phyloP scores from a whole-genome alignment of 805 yeast genomes.

The Candida multigemmis region DNA sequence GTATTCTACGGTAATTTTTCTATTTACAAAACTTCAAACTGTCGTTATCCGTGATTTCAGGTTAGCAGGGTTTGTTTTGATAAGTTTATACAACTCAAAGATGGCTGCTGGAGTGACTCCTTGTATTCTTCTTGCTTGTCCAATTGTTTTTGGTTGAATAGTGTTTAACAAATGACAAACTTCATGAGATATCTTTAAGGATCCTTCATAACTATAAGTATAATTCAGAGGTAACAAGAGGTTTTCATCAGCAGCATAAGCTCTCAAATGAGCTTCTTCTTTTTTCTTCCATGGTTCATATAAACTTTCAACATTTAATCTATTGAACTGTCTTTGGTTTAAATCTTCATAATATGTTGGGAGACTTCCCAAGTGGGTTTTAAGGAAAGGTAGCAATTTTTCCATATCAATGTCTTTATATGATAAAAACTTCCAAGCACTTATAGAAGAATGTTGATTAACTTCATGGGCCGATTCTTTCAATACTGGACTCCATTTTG shows the following conservation, averaged over 20 bases:
- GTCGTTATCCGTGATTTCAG: no score
- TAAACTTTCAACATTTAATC: conserved; percentile 70
- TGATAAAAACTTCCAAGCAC: conserved; percentile 65
- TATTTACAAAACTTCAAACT: conserved; percentile 9
- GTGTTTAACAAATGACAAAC: conserved; percentile 59
- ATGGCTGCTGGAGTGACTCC: conserved; percentile 94
- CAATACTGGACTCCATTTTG: conserved; percentile 52
- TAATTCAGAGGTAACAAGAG: conserved; percentile 60
- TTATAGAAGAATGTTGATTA: conserved; percentile 23
- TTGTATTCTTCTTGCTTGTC: conserved; percentile 91
- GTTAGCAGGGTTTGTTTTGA: conserved; percentile 25
- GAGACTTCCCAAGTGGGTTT: conserved; percentile 11
- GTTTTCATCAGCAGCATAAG: conserved; percentile 78
- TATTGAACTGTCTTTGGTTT: conserved; percentile 37
- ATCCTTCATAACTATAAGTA: conserved; percentile 50
- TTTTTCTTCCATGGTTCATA: conserved; percentile 74
- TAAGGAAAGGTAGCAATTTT: conserved; percentile 24
- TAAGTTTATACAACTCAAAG: conserved; percentile 62
- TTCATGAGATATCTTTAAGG: conserved; percentile 57
- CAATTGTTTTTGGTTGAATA: conserved; percentile 81
- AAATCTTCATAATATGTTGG: conserved; percentile 18
- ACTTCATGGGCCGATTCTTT: conserved; percentile 41
- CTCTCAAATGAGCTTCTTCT: conserved; percentile 62
- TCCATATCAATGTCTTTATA: conserved; percentile 33
- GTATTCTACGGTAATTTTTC: conserved; percentile 8